Evolutionary conservation across 2,329 filamentous ascomycete species (phyloP), one percentile per base, ranked within the genome.

Genomic region (Aspergillus eucalypticola): DNA sequence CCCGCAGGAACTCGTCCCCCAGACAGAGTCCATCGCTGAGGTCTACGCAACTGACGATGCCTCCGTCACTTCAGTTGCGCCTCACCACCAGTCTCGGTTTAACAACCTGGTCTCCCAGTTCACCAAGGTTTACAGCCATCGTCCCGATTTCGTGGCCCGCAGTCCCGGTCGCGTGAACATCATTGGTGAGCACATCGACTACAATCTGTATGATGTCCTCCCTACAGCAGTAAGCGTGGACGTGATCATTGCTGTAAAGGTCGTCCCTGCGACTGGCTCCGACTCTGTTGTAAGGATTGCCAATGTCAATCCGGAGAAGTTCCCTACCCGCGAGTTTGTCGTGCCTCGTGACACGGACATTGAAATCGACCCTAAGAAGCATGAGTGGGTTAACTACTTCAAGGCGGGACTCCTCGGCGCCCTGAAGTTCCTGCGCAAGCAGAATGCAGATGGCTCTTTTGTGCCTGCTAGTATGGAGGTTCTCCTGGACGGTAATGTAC

Each of bases 321-420:
- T 96, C 73, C 84, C 90, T 2, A 77, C 87, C 1, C 86, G 86
- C 66, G 86, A 90, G 67, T 96, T 97, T 73, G 83, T 87, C 49
- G 83, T 97, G 8, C 85, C 90, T 4, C 69, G 73, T 51, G 81
- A 83, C 63, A 81, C 83, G 44, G 79, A 84, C 10, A 83, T 94
- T n/a, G 85, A 89, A 21, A 96, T 99, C 69, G 92, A 98, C 75
- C 85, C 91, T 7, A 88, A 87, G 17, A 85, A 89, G 67, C 90
- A 96, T 66, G 92, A 97, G 78, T 99, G 95, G 95, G 90, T 92
- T 60, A 99, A 98, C 76, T 99, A 99, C 83, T 98, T 99, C 86
- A 96, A 95, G 80, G 91, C 92, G 56, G 95, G 95, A 0, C 82
- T 98, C 53, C 83, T 86, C 38, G 95, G 93, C 29, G 94, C 94